These are phyloP conservation scores for Lachnellula cervina DNA, from an alignment of 2,329 filamentous ascomycete genomes.

Conservation along the genomic window DNA sequence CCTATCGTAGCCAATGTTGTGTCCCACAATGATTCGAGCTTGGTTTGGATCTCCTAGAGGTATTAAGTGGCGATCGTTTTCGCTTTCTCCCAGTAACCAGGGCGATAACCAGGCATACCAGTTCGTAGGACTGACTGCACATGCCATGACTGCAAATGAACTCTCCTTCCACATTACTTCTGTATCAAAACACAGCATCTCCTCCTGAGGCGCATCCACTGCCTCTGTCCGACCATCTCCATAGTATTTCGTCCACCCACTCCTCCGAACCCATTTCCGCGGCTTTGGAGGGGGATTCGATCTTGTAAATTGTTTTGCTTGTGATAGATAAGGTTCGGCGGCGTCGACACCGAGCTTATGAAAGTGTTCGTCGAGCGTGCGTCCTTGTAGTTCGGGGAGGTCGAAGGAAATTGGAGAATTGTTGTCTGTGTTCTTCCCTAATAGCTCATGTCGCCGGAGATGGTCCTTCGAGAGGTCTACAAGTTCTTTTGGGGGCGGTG, in stretches of 20 bases:
- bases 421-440: conserved; percentile 84
- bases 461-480: conserved; percentile 79
- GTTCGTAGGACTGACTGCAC: conserved; percentile 78
- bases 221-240: conserved; percentile 65
- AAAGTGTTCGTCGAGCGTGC: conserved; percentile 90
- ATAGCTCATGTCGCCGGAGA: conserved; percentile 75
- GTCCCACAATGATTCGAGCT: conserved; percentile 78
- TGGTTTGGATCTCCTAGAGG: conserved; percentile 73
- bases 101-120: conserved; percentile 99
- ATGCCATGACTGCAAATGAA: conserved; percentile 93
- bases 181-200: conserved; percentile 86
- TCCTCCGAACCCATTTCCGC: conserved; percentile 68
- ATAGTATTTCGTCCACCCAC: conserved; percentile 94
- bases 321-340: conserved; percentile 74
- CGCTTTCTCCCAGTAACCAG: conserved; percentile 81
- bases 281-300: conserved; percentile 55
- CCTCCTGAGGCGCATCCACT: conserved; percentile 72
- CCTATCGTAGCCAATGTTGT: conserved; percentile 94
- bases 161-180: conserved; percentile 96
- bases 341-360: conserved; percentile 79
- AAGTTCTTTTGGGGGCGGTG: conserved; percentile 62
- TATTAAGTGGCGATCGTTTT: conserved; percentile 73
- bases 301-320: conserved; percentile 69
- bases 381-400: conserved; percentile 72
- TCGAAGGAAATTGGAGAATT: conserved; percentile 76